Evolutionary conservation across 2,329 filamentous ascomycete genomes (phyloP), one percentile per base, ranked within the genome.

Genomic region (Fusarium duplospermum): DNA sequence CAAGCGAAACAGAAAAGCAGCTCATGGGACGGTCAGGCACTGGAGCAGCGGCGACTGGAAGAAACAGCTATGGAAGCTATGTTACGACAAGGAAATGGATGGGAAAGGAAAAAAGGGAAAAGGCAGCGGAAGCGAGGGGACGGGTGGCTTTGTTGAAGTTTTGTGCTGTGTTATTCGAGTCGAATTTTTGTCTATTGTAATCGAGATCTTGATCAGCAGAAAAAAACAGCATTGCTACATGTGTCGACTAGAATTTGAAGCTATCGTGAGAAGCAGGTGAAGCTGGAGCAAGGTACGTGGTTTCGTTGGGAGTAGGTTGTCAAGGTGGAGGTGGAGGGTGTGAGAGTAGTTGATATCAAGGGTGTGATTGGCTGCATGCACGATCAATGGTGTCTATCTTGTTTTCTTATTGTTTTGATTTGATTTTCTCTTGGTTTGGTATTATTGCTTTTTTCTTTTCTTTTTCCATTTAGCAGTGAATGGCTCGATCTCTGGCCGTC

Each of bases 1-100:
- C 70, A 62, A 70, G 70, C 70, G 62, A 70, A 58, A 31, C 36
- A 54, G 62, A 71, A 64, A 58, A 56, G 62, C 22, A 45, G 45
- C 20, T 59, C 22, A 61, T 56, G 61, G 58, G 60, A 65, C 52
- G 50, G 57, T 52, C 47, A 57, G 45, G 56, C 11, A 66, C 42
- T 27, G 42, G 42, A 47, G 42, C 42, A 31, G 29, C 29, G 29
- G 42, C 56, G 57, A 42, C 61, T 42, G 61, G 61, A 31, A 29
- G 29, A 60, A 20, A 29, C 38, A 45, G 24, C 38, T n/a, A 45
- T 18, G 38, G 36, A 65, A 54, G 27, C 24, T 31, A 29, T 29
- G 50, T 18, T n/a, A 14, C 13, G 40, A 42, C 13, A 22, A n/a
- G 50, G 27, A 29, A 54, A 33, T 54, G 50, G 29, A 24, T n/a